These are phyloP conservation scores for Gynochthodes officinalis DNA, from an alignment of 257 asterid species.

Conservation along the genomic window DNA sequence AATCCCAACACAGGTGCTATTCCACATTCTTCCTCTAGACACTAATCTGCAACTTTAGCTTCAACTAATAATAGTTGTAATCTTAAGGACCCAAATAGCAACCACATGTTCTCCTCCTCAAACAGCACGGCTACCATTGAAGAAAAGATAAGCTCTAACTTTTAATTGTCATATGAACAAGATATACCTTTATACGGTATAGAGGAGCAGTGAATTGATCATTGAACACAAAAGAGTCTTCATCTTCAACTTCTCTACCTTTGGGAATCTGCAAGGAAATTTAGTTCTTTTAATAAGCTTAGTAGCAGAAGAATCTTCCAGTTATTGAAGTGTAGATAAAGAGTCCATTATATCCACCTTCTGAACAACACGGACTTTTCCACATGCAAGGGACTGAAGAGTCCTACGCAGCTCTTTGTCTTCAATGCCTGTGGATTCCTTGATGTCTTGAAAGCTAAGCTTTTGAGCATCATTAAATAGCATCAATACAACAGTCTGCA, in stretches of 20 bases:
- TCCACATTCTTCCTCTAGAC: neutral
- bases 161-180: neutral
- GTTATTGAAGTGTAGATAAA: neutral
- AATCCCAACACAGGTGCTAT: neutral
- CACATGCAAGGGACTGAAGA: conserved; percentile 96
- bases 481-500: conserved; percentile 91
- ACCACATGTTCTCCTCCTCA: neutral
- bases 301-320: neutral
- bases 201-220: conserved; percentile 82
- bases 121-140: too few species aligned
- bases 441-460: conserved; percentile 86
- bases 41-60: neutral
- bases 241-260: conserved; percentile 55
- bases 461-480: conserved; percentile 82
- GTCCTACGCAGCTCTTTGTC: conserved; percentile 92
- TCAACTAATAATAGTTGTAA: neutral
- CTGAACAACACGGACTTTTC: conserved; percentile 89
- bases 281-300: neutral
- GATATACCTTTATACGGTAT: conserved; percentile 69
- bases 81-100: neutral
- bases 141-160: neutral
- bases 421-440: conserved; percentile 86
- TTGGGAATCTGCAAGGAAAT: conserved; percentile 35
- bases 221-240: conserved; percentile 65
- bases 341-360: conserved; percentile 48